These are phyloP conservation scores for Neurospora pannonica DNA, from an alignment of 495 filamentous ascomycete species.

Conservation along the genomic window DNA sequence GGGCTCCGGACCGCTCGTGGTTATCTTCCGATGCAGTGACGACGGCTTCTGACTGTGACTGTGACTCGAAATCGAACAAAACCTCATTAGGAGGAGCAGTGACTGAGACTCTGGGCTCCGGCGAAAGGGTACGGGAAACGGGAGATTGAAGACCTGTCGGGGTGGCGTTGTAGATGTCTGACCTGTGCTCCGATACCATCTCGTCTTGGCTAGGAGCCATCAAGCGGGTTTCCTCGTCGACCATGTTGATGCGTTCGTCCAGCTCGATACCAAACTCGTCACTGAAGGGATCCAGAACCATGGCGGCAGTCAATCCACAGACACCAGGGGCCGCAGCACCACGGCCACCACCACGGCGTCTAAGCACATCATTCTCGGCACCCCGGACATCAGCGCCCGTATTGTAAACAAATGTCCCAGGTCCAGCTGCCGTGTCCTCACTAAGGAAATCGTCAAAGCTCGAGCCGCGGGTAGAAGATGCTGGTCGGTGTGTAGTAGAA, in stretches of 20 bases:
- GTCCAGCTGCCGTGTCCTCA: constrained; percentile 31
- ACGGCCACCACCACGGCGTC: constrained; percentile 29
- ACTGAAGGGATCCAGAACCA: constrained; percentile 49
- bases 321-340: constrained; percentile 19
- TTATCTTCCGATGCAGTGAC: constrained; percentile 4
- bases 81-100: constrained; percentile 4
- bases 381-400: constrained; percentile 30
- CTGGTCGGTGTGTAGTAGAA: background rate
- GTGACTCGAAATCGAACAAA: constrained; percentile 24
- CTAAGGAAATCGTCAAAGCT: constrained; percentile 48
- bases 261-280: constrained; percentile 47
- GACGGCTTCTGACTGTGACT: constrained; percentile 1
- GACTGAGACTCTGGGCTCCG: constrained; percentile 9
- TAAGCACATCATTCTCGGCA: constrained; percentile 28
- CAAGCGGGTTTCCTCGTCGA: constrained; percentile 15
- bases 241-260: constrained; percentile 28
- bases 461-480: constrained; percentile 13
- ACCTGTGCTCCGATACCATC: constrained; percentile 19
- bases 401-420: constrained; percentile 43
- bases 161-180: constrained; percentile 45
- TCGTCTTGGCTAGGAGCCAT: constrained; percentile 36
- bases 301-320: constrained; percentile 41
- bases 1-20: background rate
- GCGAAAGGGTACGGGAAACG: constrained; percentile 12
- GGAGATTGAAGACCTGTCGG: constrained; percentile 20